Conservation (phyloP, 75 land plant genomes). For the Pseudotsuga menziesii region DNA sequence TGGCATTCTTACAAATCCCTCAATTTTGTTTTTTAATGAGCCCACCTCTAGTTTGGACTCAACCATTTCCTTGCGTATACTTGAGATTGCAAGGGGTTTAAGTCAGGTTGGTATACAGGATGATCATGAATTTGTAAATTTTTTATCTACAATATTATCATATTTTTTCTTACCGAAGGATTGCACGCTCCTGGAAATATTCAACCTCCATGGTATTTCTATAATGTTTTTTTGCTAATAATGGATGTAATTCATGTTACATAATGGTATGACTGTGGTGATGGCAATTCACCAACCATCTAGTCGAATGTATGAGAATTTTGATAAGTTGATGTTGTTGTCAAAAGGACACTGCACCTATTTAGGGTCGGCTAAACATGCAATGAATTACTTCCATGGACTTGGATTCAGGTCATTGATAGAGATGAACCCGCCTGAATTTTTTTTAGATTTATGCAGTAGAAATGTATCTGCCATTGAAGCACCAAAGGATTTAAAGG, state of each 20-base stretch:
- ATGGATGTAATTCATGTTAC: background rate
- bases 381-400: conserved; percentile 16
- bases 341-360: conserved; percentile 27
- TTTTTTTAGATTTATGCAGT: conserved; percentile 26
- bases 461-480: conserved; percentile 21
- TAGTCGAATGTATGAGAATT: conserved; percentile 26
- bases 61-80: conserved; percentile 28
- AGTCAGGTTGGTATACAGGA: conserved; percentile 4
- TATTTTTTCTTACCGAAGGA: background rate
- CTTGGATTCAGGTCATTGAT: conserved; percentile 21
- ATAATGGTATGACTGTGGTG: conserved; percentile 22
- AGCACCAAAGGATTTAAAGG: conserved; percentile 2
- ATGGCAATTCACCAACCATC: conserved; percentile 39
- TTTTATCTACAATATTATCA: background rate
- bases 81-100: conserved; percentile 25
- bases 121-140: background rate
- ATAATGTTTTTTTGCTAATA: background rate
- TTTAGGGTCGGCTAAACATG: conserved; percentile 18
- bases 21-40: conserved; percentile 30
- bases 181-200: too few species aligned
- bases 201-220: background rate
- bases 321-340: conserved; percentile 32
- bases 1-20: conserved; percentile 29
- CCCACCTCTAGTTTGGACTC: conserved; percentile 45
- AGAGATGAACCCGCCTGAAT: conserved; percentile 39